Conservation (phyloP, 2,329 filamentous ascomycete genomes). For the Trichoderma simmonsii region DNA sequence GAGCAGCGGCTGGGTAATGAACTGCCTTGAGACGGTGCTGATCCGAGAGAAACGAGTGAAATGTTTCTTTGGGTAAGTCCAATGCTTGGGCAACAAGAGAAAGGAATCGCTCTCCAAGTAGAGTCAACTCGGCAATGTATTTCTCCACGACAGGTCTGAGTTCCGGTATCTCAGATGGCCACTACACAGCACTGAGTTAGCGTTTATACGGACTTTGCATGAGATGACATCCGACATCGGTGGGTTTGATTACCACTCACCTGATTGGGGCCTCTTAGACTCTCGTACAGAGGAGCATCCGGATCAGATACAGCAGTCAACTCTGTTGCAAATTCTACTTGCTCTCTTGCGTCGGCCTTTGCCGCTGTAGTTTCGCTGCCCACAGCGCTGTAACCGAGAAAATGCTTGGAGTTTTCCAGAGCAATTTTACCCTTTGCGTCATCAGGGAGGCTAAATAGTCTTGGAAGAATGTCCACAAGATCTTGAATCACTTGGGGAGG, state of each 20-base stretch:
- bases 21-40: slow-evolving; percentile 60
- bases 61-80: slow-evolving; percentile 43
- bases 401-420: slow-evolving; percentile 55
- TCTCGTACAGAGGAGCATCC: slow-evolving; percentile 38
- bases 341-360: slow-evolving; percentile 50
- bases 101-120: slow-evolving; percentile 52
- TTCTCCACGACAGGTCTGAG: slow-evolving; percentile 39
- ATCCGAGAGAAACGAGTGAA: slow-evolving; percentile 51
- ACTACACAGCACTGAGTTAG: slow-evolving; percentile 31
- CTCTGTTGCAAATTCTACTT: slow-evolving; percentile 60
- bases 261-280: slow-evolving; percentile 48
- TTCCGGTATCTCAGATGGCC: slow-evolving; percentile 37
- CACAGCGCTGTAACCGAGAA: slow-evolving; percentile 56
- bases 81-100: slow-evolving; percentile 56
- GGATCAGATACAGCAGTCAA: slow-evolving; percentile 37
- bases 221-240: background rate
- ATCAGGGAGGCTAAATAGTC: slow-evolving; percentile 41
- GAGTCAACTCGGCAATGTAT: slow-evolving; percentile 52
- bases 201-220: background rate
- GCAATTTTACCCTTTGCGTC: slow-evolving; percentile 40
- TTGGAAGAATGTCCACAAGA: slow-evolving; percentile 41
- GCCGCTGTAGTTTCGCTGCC: slow-evolving; percentile 56
- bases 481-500: slow-evolving; percentile 32
- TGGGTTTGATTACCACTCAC: slow-evolving; percentile 27
- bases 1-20: slow-evolving; percentile 43